These are phyloP conservation scores for Pyrus bretschneideri DNA, from an alignment of 306 rosid species.

Conservation along the genomic window DNA sequence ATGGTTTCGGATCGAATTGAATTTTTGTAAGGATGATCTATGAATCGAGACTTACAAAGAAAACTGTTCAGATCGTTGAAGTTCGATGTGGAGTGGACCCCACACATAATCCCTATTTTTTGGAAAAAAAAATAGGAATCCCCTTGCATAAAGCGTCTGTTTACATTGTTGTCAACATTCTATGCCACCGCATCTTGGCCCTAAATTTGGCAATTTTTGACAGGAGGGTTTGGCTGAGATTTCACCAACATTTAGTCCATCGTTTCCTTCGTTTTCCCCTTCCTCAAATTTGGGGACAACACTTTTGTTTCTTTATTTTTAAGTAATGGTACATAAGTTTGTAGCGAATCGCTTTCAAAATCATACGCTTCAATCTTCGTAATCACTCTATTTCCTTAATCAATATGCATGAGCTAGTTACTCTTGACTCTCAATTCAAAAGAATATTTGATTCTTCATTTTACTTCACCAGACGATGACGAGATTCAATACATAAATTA, in stretches of 20 bases:
- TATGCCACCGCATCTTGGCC: conserved; percentile 1
- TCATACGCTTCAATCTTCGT: neutral
- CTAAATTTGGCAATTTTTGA: conserved; percentile 3
- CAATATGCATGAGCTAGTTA: neutral
- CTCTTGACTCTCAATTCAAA: neutral
- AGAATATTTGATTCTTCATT: neutral
- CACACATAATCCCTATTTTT: too few species aligned
- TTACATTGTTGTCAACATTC: conserved; percentile 4
- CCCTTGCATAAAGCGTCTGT: too few species aligned
- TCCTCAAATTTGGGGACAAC: neutral
- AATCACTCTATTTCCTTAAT: neutral
- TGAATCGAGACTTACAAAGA: too few species aligned
- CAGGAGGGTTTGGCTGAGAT: neutral
- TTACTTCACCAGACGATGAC: neutral
- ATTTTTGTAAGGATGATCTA: too few species aligned
- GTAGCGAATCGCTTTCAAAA: neutral
- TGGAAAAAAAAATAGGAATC: too few species aligned
- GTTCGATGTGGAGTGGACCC: accelerated
- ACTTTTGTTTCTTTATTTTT: neutral
- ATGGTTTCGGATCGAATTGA: too few species aligned
- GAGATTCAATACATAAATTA: neutral
- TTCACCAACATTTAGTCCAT: neutral
- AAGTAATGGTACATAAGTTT: neutral
- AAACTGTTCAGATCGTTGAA: too few species aligned
- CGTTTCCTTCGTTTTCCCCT: neutral